Base-by-base conservation (phyloP, 2,329 filamentous ascomycete species). In the Chaetomiaceae sp. region DNA sequence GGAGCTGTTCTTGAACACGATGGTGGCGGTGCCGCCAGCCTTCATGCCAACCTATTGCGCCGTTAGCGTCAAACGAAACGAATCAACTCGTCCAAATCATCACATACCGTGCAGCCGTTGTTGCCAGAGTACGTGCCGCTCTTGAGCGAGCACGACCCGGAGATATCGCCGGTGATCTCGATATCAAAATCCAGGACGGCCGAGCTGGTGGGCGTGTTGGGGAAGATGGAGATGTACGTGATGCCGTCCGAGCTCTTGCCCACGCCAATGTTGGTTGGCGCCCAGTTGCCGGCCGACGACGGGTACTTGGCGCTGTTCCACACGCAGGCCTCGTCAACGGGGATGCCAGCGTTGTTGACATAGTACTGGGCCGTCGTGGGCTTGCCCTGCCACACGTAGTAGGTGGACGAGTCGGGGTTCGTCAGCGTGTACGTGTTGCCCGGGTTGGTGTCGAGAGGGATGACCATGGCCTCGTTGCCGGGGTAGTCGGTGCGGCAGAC, bases 401-500 rank as follows among this genome's bases (percentile, higher is more conserved):
- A 95, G 47, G 74, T 77, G 45, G 69, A 68, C 56, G 85, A 83
- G 60, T 87, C 74, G 43, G 92, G 88, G 76, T 89, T 92, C 67
- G 88, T 89, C 60, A 99, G 74, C 33, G 77, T 72, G 56, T 82
- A 74, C 23, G 73, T 79, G 45, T 72, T 65, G 55, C 88, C 88
- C 48, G 87, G 72, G 5, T 71, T 61, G 39, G 86, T 78, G 54
- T 82, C 72, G 43, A 91, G 74, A 42, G 92, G 89, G 55, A 97
- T 80, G 51, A 88, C 89, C 84, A 96, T 92, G 64, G 79, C 79
- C 76, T 99, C 94, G 55, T 84, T 91, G 67, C 91, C 92, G 58
- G 94, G 94, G 74, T 99, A 99, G 71, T 96, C 91, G 61, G 94
- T 97, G 71, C 90, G 90, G 83, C 94, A 99, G 63, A 95, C 81